A percentile compares a stretch with the other conserved stretches of the same genome.
These are phyloP conservation scores for Beauveria medogensis DNA, from an alignment of 2,329 filamentous ascomycete species.

Conservation along the genomic window DNA sequence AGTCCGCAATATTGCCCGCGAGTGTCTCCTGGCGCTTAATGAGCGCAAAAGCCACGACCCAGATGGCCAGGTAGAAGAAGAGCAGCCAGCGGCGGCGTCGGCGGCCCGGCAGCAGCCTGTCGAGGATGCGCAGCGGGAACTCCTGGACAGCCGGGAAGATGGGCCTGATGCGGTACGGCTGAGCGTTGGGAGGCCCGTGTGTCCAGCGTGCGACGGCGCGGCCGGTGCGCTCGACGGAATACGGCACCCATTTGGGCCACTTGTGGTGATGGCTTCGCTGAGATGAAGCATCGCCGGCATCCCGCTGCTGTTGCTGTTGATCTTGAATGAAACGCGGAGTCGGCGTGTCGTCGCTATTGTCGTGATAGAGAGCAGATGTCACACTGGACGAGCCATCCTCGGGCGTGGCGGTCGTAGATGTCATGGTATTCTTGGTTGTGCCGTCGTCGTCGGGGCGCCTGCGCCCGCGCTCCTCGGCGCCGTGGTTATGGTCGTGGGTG, in stretches of 20 bases:
- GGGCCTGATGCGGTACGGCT: slow-evolving; percentile 41
- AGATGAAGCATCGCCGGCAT: neutral
- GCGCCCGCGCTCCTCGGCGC: slow-evolving; percentile 3
- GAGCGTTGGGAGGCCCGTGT: slow-evolving; percentile 46
- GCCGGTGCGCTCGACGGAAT: slow-evolving; percentile 40
- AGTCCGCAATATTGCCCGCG: slow-evolving; percentile 55
- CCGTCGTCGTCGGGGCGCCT: neutral
- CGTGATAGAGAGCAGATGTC: slow-evolving; percentile 14
- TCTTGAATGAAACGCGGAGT: slow-evolving; percentile 56
- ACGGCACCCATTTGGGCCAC: slow-evolving; percentile 51
- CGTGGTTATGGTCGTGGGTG: neutral
- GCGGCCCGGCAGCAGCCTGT: slow-evolving; percentile 51
- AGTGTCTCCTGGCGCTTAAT: slow-evolving; percentile 57
- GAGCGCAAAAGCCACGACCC: slow-evolving; percentile 62
- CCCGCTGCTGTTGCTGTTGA: slow-evolving; percentile 22
- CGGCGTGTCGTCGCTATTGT: slow-evolving; percentile 24
- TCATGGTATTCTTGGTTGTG: neutral
- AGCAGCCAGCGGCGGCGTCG: slow-evolving; percentile 53
- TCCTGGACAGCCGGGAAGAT: slow-evolving; percentile 60
- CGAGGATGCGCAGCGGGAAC: slow-evolving; percentile 55
- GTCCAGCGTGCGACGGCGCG: slow-evolving; percentile 41
- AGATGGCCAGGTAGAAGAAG: slow-evolving; percentile 52
- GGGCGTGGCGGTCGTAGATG: slow-evolving; percentile 6
- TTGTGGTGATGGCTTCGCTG: slow-evolving; percentile 25
- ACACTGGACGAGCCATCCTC: slow-evolving; percentile 7